Evolutionary conservation across 176 grass and related monocot species (phyloP), one percentile per base, ranked within the genome.

Genomic region (Aegilops tauschii): DNA sequence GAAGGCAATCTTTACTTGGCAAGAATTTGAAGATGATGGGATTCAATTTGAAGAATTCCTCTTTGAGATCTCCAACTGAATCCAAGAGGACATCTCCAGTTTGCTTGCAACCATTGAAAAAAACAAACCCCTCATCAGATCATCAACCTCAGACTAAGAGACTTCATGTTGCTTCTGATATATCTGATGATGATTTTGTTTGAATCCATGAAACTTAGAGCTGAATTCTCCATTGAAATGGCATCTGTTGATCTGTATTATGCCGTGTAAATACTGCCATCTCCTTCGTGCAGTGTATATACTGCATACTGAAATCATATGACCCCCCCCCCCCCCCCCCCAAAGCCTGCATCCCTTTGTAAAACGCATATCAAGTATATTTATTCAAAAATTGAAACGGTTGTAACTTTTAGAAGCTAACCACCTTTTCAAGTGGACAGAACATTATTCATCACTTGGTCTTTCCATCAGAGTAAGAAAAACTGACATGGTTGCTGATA

Each of bases 131-230:
- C 49, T 79, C 82, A 83, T 91, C 68, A 84, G 85, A 90, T 82
- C 77, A 82, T 85, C 91, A 89, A 39, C 91, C 85, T 84, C 87
- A 79, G 40, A 90, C 36, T 80, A 94, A 98, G 88, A 87, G 80
- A 78, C 84, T 83, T 72, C 77, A 88, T 93, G 69, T 88, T 88
- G 86, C 79, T 86, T 88, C 90, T 91, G 84, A 87, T 82, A 63
- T 73, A 61, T 94, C 90, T 84, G 97, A 99, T 85, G 97, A 98
- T 90, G 97, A 99, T 80, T 96, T 98, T 94, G 69, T 86, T 74
- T 98, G 84, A 94, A 66, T 62, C 40, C 49, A 40, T 56, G 1
- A 1, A 49, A 77, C 29, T 61, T 25, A 12, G 30, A 84, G 64
- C 61, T 78, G 14, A 72, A 72, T 78, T 58, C 12, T 87, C 8